Base-by-base conservation (phyloP, 2,329 filamentous ascomycete species). In the Aureobasidium sp. region DNA sequence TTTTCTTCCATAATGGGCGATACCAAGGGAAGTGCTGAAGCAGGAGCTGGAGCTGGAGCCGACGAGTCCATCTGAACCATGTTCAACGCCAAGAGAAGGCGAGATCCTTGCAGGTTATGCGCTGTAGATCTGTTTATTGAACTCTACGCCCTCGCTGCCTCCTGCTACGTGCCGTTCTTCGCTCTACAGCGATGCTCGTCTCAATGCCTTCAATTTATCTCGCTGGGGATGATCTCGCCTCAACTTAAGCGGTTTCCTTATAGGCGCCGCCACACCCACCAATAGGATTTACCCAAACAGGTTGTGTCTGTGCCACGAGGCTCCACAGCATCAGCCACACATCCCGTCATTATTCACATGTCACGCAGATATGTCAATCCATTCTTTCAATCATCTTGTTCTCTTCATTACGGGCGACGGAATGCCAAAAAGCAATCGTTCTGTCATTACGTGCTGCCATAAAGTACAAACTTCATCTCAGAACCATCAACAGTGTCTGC, bases 1-100 rank as follows among this genome's bases (percentile, higher is more conserved):
- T 70, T 69, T 23, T 72, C 70, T 64, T 72, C 70, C 70, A 73
- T 73, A 66, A 70, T 72, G 63, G 68, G 57, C 47, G 57, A 61
- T 27, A 61, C 47, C n/a, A 44, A 17, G 12, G 57, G 57, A 42
- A 47, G 36, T 32, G 47, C 42, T n/a, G 47, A 51, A 2, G 39
- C 47, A 27, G 57, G 57, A 12, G 57, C 57, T 13, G 51, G 36
- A 29, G 51, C 51, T 13, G 37, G 27, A 32, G 56, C 32, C 17
- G 44, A 20, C 17, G 46, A 41, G 56, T 46, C 32, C 42, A 60
- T 37, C 44, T 51, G 57, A 34, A 20, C 32, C 37, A 61, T 61
- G 17, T 27, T 17, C 26, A 15, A 51, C 42, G 57, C 57, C 47
- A 51, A 52, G 48, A 50, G 17, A 29, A 50, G 51, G 34, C 51